Conservation (phyloP, 805 yeast genomes). For the Zygosaccharomyces gambellarensis region DNA sequence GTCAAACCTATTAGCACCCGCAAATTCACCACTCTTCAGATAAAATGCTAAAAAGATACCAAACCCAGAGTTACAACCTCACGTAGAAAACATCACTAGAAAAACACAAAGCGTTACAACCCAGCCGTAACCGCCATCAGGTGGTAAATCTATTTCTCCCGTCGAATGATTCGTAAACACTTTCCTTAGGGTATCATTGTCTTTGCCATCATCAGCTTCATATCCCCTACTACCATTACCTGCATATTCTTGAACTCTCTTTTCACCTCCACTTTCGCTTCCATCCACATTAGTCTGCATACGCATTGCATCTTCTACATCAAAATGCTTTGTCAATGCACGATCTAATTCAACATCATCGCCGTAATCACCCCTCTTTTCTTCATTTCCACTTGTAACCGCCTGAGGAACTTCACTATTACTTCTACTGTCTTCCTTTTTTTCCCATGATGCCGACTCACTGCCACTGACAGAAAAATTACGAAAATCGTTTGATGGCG, state of each 20-base stretch:
- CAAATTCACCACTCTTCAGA: constrained; percentile 45
- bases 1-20: constrained; percentile 52
- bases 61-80: constrained; percentile 69
- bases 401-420: background rate
- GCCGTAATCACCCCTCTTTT: background rate
- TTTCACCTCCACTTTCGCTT: background rate
- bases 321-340: constrained; percentile 24
- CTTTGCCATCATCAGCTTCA: constrained; percentile 9
- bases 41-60: constrained; percentile 60
- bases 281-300: constrained; percentile 15
- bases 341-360: constrained; percentile 9
- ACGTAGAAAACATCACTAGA: constrained; percentile 52
- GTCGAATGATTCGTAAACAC: constrained; percentile 37
- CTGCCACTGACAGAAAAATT: too few species aligned
- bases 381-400: background rate
- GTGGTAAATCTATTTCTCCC: constrained; percentile 38
- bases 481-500: too few species aligned
- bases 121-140: constrained; percentile 72
- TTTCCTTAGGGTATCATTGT: constrained; percentile 19
- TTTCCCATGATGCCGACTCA: too few species aligned
- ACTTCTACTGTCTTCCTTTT: too few species aligned
- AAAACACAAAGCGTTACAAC: constrained; percentile 49
- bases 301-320: constrained; percentile 31
- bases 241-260: background rate
- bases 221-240: too few species aligned